phyloP scores from a whole-genome alignment of 2,329 filamentous ascomycete species.

The Cadophora sp. region DNA sequence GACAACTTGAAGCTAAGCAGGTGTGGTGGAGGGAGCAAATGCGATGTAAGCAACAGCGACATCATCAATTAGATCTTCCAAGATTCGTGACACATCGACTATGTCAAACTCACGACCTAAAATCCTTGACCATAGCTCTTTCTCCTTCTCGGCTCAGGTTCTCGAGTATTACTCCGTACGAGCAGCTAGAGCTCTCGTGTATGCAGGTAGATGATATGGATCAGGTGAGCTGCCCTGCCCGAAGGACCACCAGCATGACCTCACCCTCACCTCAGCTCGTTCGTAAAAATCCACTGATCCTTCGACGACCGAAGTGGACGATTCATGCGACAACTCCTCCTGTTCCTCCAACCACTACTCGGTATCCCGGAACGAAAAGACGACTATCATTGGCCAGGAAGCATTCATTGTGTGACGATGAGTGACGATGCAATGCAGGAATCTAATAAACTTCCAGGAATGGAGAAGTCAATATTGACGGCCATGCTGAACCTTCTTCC shows the following conservation, averaged over 20 bases:
- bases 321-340: neutral
- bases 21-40: too few species aligned
- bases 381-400: neutral
- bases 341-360: neutral
- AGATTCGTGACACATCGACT: neutral
- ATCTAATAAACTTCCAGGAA: constrained; percentile 3
- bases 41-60: neutral
- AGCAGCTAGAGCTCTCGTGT: neutral
- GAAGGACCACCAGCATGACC: neutral
- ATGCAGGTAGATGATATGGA: neutral
- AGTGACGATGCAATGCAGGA: constrained; percentile 1
- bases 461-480: constrained; percentile 3
- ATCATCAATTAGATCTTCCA: neutral
- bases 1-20: too few species aligned
- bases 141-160: neutral
- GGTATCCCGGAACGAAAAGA: neutral
- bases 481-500: neutral
- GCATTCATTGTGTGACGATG: neutral
- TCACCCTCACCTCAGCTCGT: neutral
- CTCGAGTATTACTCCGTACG: too few species aligned
- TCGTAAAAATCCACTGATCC: constrained; percentile 1
- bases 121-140: neutral
- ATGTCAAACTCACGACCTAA: neutral
- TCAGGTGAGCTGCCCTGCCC: neutral
- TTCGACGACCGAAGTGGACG: neutral